Base-by-base conservation (phyloP, 805 yeast species). In the Candida orba region DNA sequence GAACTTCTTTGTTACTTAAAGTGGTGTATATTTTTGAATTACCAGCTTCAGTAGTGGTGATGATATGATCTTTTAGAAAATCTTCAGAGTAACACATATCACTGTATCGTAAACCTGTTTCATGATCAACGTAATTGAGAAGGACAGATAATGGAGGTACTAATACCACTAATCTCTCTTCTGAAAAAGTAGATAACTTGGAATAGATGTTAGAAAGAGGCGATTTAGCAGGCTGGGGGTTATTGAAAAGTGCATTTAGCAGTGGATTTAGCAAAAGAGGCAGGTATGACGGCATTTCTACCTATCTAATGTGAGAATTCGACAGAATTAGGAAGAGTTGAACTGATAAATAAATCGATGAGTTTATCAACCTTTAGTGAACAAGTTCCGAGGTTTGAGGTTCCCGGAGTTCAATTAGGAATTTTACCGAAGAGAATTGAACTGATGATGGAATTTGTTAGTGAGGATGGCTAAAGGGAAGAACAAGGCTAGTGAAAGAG, bases 201-300 rank as follows among this genome's bases (percentile, higher is more conserved):
- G 62, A 56, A 32, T 78, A 67, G 8, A 76, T 64, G n/a, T 67
- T 68, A 45, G 69, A 72, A 40, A 72, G 63, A 14, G 79, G 72
- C 0, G 72, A 66, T n/a, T 60, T 62, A 7, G 59, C 46, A 2
- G 78, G 78, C 44, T 64, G 67, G 0, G 84, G 81, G 52, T 82
- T 78, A 63, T 82, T 80, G 66, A 84, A 82, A 7, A 84, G 60
- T 33, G 79, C 71, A 58, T 83, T 79, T 29, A 84, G 64, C 31
- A 81, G 64, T 8, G 90, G 88, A 52, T 84, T 82, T 44, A 73
- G 62, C 43, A 81, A 63, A 36, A 69, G 57, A 3, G 86, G 85
- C 31, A 76, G 66, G 52, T 75, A 75, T 36, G 63, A 64, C 22
- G 64, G 57, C 66, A 59, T 61, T 9, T 33, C 12, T 12, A 17